phyloP scores from a whole-genome alignment of 2,329 filamentous ascomycete species.

The Mollisiaceae sp. region DNA sequence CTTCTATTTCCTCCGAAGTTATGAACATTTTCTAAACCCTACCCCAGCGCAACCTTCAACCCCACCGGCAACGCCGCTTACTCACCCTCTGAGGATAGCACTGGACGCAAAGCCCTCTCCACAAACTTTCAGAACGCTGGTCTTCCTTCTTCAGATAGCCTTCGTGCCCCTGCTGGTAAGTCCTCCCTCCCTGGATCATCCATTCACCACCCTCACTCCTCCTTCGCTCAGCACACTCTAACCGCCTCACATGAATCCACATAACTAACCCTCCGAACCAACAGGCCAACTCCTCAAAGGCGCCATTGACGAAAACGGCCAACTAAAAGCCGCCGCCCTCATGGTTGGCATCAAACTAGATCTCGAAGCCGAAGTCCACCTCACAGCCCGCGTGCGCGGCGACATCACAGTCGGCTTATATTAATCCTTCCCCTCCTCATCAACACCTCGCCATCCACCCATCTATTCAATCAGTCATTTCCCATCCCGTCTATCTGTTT shows the following conservation, averaged over 20 bases:
- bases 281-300: conserved; percentile 61
- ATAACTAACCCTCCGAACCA: conserved; percentile 1
- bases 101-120: conserved; percentile 43
- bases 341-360: conserved; percentile 68
- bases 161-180: conserved; percentile 46
- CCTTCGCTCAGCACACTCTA: no score
- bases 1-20: neutral
- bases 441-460: neutral
- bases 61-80: conserved; percentile 43
- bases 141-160: conserved; percentile 46
- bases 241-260: no score
- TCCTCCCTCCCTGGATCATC: no score
- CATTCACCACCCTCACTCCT: no score
- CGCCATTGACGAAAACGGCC: conserved; percentile 60
- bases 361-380: conserved; percentile 65
- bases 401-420: conserved; percentile 66
- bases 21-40: conserved; percentile 20
- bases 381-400: conserved; percentile 64
- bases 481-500: no score
- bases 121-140: conserved; percentile 31
- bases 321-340: conserved; percentile 61
- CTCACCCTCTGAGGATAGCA: conserved; percentile 47
- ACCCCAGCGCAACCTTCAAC: conserved; percentile 29
- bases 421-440: conserved; percentile 39
- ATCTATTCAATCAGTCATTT: neutral